Evolutionary conservation across 768 basidiomycete species (phyloP).

Genomic region (Psilocybe cubensis): DNA sequence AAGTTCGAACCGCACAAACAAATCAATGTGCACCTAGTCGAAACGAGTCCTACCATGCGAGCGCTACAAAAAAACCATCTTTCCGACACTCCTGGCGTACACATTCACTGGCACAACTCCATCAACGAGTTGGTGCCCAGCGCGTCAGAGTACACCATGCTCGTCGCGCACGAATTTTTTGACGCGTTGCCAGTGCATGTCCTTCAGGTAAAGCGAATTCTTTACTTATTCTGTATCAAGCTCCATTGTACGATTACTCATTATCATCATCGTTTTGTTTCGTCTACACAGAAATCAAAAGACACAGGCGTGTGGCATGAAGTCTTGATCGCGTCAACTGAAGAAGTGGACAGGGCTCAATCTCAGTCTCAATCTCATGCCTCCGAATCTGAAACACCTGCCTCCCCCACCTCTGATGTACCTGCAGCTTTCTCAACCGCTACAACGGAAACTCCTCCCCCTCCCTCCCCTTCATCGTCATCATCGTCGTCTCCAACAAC

Average conservation of each 20-base stretch:
- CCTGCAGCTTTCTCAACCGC: too few relatives aligned
- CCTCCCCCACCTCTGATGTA: constrained; percentile 7
- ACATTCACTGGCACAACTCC: constrained; percentile 72
- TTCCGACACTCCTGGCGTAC: constrained; percentile 30
- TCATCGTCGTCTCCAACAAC: too few relatives aligned
- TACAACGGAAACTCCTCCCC: neutral
- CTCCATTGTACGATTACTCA: too few relatives aligned
- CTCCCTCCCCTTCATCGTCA: neutral
- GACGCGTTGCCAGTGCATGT: constrained; percentile 94
- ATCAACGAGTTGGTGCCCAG: constrained; percentile 66
- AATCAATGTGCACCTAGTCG: constrained; percentile 74
- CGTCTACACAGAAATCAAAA: constrained; percentile 57
- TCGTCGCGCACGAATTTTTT: constrained; percentile 97
- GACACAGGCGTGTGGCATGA: constrained; percentile 81
- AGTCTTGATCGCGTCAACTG: constrained; percentile 65
- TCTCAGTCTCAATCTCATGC: too few relatives aligned
- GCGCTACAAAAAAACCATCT: constrained; percentile 63
- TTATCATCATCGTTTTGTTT: neutral
- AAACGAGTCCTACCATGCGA: constrained; percentile 75
- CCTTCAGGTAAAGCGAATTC: constrained; percentile 70
- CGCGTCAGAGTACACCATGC: constrained; percentile 69
- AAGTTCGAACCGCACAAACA: constrained; percentile 44
- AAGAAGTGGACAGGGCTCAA: constrained; percentile 14
- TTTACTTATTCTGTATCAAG: too few relatives aligned
- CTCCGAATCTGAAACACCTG: constrained; percentile 4